Evolutionary conservation across 176 grass and related monocot genomes (phyloP).

Genomic region (Poa pratensis): DNA sequence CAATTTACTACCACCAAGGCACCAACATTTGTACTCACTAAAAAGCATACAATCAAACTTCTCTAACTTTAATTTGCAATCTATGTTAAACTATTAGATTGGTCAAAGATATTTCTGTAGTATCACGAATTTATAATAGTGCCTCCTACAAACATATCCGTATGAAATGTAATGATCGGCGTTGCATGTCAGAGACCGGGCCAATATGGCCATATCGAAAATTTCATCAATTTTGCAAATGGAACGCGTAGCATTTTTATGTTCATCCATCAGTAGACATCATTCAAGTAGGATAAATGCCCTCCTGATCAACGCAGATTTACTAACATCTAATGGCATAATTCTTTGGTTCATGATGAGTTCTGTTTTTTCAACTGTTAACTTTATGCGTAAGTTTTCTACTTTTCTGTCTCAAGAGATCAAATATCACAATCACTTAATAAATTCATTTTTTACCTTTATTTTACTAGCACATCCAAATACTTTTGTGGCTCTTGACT

Average conservation of each 20-base stretch:
- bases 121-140: too few relatives aligned
- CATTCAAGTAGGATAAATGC: neutral
- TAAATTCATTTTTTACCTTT: neutral
- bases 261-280: neutral
- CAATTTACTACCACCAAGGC: too few relatives aligned
- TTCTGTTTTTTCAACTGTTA: conserved; percentile 9
- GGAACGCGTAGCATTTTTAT: neutral
- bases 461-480: conserved; percentile 23
- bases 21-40: too few relatives aligned
- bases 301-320: neutral
- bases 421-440: neutral
- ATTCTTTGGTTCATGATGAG: neutral
- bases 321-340: neutral
- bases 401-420: neutral
- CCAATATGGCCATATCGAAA: too few relatives aligned
- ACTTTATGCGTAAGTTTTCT: neutral
- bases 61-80: too few relatives aligned
- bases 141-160: too few relatives aligned
- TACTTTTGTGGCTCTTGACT: neutral
- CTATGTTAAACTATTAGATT: too few relatives aligned
- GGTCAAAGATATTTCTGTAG: too few relatives aligned
- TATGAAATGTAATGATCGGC: too few relatives aligned
- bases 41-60: too few relatives aligned
- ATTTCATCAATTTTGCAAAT: neutral
- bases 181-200: too few relatives aligned